A percentile compares a stretch with the other conserved stretches of the same genome.
Conservation (phyloP, 768 basidiomycete species). For the Suillus decipiens region DNA sequence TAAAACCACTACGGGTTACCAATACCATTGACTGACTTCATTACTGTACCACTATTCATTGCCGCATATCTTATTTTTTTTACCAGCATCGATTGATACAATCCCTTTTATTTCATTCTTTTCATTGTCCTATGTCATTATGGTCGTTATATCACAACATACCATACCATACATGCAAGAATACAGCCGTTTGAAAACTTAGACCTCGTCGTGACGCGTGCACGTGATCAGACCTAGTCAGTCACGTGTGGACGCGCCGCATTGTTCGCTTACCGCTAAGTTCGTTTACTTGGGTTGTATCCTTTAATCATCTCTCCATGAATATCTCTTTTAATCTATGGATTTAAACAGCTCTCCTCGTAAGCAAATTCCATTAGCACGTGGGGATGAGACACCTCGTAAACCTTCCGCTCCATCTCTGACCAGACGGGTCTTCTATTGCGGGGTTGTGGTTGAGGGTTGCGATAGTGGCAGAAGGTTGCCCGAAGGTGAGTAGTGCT, state of each 20-base stretch:
- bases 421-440: conserved; percentile 85
- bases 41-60: conserved; percentile 9
- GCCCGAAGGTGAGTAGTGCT: conserved; percentile 54
- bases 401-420: conserved; percentile 40
- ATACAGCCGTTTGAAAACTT: not conserved
- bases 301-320: conserved; percentile 4
- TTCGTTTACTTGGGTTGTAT: conserved; percentile 3
- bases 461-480: conserved; percentile 70
- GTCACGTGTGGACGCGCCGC: conserved; percentile 13
- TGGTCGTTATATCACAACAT: not conserved
- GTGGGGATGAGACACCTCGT: conserved; percentile 60
- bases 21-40: conserved; percentile 7
- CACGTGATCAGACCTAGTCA: conserved; percentile 5
- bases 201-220: not conserved
- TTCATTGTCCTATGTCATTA: conserved; percentile 2
- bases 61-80: conserved; percentile 18
- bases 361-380: conserved; percentile 72
- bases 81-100: conserved; percentile 12
- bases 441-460: conserved; percentile 87
- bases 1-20: not conserved
- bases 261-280: not conserved
- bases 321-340: conserved; percentile 40
- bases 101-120: conserved; percentile 13
- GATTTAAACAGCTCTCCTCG: conserved; percentile 69
- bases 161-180: conserved; percentile 3